Evolutionary conservation across 2,329 filamentous ascomycete genomes (phyloP).

Genomic region (Trichoderma sp.): DNA sequence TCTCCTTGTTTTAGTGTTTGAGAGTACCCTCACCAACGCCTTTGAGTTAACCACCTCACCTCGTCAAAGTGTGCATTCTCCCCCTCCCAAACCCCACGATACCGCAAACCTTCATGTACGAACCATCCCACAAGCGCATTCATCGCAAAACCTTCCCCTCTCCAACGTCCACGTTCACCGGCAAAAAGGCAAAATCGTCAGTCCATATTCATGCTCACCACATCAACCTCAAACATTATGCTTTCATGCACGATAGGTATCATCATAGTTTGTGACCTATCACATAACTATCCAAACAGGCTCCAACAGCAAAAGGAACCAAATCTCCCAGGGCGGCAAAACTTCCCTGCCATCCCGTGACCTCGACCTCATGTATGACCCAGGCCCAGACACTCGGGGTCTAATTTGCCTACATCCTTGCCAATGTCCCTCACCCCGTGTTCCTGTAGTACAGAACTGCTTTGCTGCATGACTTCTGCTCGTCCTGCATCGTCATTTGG

Average conservation of each 20-base stretch:
- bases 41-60: too few species aligned
- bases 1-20: too few species aligned
- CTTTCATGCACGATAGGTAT: background rate
- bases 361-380: constrained; percentile 11
- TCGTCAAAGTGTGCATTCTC: too few species aligned
- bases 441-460: background rate
- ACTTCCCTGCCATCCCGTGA: background rate
- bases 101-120: too few species aligned
- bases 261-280: constrained; percentile 10
- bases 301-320: background rate
- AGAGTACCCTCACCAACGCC: too few species aligned
- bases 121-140: too few species aligned
- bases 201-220: too few species aligned
- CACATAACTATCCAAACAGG: background rate
- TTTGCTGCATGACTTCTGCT: background rate
- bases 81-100: too few species aligned
- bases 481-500: background rate
- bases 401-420: constrained; percentile 8
- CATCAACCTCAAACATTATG: too few species aligned
- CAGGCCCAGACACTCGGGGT: constrained; percentile 14
- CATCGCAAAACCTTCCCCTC: too few species aligned
- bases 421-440: background rate
- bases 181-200: too few species aligned
- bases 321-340: background rate
- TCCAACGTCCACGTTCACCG: too few species aligned